Evolutionary conservation across 2,329 filamentous ascomycete genomes (phyloP).

Genomic region (Botrytis tulipae): DNA sequence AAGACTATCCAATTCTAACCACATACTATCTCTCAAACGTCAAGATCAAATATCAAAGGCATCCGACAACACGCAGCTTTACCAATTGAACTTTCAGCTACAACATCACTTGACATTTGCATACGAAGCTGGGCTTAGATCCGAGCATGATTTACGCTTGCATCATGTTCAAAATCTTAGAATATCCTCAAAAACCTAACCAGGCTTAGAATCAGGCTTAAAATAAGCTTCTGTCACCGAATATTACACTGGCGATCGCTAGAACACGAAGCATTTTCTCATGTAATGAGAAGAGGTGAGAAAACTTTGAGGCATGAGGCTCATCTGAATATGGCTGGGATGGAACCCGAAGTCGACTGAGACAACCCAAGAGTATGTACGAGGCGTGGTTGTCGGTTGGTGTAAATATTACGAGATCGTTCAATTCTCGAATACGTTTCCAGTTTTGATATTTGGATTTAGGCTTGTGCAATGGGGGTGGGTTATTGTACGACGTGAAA

Average conservation of each 20-base stretch:
- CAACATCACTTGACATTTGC: background rate
- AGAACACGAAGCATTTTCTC: background rate
- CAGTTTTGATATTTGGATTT: background rate
- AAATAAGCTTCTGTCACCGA: background rate
- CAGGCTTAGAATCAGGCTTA: background rate
- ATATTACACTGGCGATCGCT: background rate
- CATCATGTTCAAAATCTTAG: background rate
- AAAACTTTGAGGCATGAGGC: background rate
- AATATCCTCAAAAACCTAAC: background rate
- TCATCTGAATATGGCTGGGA: background rate
- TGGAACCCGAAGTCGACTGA: background rate
- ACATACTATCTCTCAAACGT: background rate
- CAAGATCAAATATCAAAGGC: background rate
- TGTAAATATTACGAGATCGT: background rate
- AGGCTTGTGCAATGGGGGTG: background rate
- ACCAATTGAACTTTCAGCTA: background rate
- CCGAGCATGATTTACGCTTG: background rate
- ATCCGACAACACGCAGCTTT: background rate
- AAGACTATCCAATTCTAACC: background rate
- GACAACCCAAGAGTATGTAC: constrained; percentile 6
- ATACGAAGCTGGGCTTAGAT: background rate
- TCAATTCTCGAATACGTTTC: background rate
- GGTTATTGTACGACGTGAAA: background rate
- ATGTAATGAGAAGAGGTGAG: background rate
- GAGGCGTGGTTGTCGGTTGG: background rate